These are phyloP conservation scores for Fremontodendron californicum DNA, from an alignment of 345 rosid genomes.

Conservation along the genomic window DNA sequence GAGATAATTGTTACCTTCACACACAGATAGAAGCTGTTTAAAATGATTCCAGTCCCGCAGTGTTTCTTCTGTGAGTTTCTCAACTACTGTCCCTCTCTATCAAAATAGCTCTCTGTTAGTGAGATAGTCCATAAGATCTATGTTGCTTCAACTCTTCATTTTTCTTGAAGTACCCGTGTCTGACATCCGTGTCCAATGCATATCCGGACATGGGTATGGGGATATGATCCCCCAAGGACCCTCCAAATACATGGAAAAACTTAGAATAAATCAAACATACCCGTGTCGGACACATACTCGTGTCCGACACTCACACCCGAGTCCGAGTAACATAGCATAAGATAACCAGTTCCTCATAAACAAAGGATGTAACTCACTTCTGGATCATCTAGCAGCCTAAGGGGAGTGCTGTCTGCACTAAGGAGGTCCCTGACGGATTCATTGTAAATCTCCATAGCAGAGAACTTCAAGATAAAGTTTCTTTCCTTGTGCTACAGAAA, in stretches of 20 bases:
- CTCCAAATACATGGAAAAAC: too few relatives aligned
- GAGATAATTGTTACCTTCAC: constrained; percentile 57
- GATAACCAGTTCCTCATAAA: constrained; percentile 11
- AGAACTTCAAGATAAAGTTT: constrained; percentile 68
- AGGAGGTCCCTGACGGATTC: constrained; percentile 94
- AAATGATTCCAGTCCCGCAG: constrained; percentile 72
- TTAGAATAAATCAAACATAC: too few relatives aligned
- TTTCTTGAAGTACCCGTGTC: too few relatives aligned
- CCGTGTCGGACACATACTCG: too few relatives aligned
- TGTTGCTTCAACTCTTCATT: too few relatives aligned
- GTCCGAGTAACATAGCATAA: too few relatives aligned
- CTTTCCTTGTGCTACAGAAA: constrained; percentile 75
- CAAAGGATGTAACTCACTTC: constrained; percentile 56
- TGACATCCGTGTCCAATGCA: too few relatives aligned
- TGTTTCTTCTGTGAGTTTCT: constrained; percentile 78
- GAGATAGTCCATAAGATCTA: constrained; percentile 4
- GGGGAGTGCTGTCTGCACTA: constrained; percentile 60
- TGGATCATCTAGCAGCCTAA: constrained; percentile 89
- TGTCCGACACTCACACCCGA: too few relatives aligned
- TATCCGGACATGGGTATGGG: too few relatives aligned
- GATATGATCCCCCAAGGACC: too few relatives aligned
- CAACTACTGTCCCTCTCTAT: constrained; percentile 90
- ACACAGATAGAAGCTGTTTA: constrained; percentile 62
- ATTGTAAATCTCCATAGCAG: constrained; percentile 95
- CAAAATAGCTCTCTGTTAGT: constrained; percentile 23